Conservation (phyloP, 2,329 filamentous ascomycete species). For the Talaromyces sp. region DNA sequence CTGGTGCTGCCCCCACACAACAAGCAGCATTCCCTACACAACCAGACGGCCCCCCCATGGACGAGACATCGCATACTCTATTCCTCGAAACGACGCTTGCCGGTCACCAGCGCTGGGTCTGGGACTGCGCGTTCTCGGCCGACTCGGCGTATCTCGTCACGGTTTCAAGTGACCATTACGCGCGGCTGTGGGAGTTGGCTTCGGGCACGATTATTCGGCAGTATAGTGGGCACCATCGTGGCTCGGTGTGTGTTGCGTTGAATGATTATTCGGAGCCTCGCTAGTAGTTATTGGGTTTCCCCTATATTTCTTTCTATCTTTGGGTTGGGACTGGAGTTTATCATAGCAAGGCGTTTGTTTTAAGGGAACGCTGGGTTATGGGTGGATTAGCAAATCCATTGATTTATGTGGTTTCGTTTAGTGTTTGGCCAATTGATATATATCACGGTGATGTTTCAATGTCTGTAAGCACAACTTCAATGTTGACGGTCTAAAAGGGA, state of each 20-base stretch:
- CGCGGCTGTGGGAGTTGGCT: conserved; percentile 79
- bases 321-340: neutral
- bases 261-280: conserved; percentile 66
- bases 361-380: neutral
- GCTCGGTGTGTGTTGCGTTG: conserved; percentile 84
- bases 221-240: conserved; percentile 90
- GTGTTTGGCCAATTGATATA: neutral
- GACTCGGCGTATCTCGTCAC: conserved; percentile 91
- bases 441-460: too few species aligned
- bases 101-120: conserved; percentile 92
- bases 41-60: conserved; percentile 35
- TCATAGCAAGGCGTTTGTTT: neutral
- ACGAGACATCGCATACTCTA: conserved; percentile 49
- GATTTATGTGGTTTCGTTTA: neutral
- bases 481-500: neutral
- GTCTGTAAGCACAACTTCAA: neutral
- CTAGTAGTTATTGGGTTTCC: conserved; percentile 14
- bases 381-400: neutral
- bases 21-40: conserved; percentile 25
- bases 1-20: conserved; percentile 18
- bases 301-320: neutral
- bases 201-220: conserved; percentile 87
- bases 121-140: conserved; percentile 93
- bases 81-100: conserved; percentile 81
- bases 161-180: conserved; percentile 89